A percentile compares a stretch with the other conserved stretches of the same genome.
These are phyloP conservation scores for Aspergillus sergii DNA, from an alignment of 2,329 filamentous ascomycete species.

Conservation along the genomic window DNA sequence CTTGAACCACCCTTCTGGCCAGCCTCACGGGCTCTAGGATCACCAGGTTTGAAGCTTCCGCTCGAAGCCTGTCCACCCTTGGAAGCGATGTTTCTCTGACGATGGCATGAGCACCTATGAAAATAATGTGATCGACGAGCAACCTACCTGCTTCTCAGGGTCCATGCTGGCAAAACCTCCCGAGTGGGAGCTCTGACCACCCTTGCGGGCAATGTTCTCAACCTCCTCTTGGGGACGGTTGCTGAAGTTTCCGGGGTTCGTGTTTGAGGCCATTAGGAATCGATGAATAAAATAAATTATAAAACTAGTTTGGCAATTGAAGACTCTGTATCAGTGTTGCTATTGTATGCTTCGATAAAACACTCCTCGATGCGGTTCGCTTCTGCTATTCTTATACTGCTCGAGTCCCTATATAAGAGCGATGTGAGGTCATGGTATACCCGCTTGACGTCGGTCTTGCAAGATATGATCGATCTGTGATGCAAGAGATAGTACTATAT, in stretches of 20 bases:
- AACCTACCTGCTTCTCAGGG: slow-evolving; percentile 32
- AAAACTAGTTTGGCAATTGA: not conserved
- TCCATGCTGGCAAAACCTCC: slow-evolving; percentile 35
- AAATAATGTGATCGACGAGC: not conserved
- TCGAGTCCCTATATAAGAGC: not conserved
- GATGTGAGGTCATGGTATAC: slow-evolving; percentile 15
- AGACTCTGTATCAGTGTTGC: not conserved
- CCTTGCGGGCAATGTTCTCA: slow-evolving; percentile 42
- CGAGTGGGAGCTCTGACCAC: slow-evolving; percentile 34
- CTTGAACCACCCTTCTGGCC: slow-evolving; percentile 54
- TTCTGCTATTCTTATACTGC: not conserved
- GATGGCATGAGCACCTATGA: not conserved
- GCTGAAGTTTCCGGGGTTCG: slow-evolving; percentile 45
- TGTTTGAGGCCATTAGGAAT: slow-evolving; percentile 21
- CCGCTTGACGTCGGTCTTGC: slow-evolving; percentile 6
- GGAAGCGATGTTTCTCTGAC: slow-evolving; percentile 57
- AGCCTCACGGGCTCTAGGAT: slow-evolving; percentile 55
- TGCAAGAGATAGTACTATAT: not conserved
- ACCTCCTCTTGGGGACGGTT: slow-evolving; percentile 51
- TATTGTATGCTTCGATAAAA: not conserved
- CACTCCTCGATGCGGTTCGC: not conserved
- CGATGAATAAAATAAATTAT: not conserved
- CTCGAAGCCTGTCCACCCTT: slow-evolving; percentile 56
- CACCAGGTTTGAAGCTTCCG: slow-evolving; percentile 57
- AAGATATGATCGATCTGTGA: not conserved